These are phyloP conservation scores for Borovskyia barvae DNA, from an alignment of 208 protist genomes.

Conservation along the genomic window DNA sequence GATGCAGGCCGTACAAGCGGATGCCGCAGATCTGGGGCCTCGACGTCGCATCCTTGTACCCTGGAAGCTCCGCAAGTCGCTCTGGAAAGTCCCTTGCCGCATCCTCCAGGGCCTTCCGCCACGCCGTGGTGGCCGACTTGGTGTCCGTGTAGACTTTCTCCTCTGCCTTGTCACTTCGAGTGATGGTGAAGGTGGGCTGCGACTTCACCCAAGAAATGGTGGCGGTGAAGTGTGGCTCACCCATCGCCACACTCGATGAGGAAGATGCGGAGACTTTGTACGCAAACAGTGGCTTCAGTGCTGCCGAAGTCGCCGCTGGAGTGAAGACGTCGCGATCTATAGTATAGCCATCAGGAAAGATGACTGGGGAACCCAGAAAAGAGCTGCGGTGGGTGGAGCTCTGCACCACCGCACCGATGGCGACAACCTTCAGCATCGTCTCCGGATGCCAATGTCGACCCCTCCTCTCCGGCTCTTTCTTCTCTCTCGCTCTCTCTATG, in stretches of 20 bases:
- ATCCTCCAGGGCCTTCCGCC: conserved; percentile 49
- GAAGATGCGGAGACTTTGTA: conserved; percentile 1
- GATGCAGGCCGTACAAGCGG: conserved; percentile 37
- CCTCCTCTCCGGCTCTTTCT: neutral
- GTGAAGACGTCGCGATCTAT: conserved; percentile 59
- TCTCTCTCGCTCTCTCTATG: neutral
- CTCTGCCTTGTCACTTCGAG: conserved; percentile 59
- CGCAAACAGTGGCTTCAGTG: neutral
- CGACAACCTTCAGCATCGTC: conserved; percentile 50
- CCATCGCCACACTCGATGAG: neutral
- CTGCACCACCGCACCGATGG: conserved; percentile 40
- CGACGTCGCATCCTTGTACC: conserved; percentile 5
- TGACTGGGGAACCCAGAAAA: conserved; percentile 22
- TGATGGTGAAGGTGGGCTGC: conserved; percentile 43
- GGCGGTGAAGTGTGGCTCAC: conserved; percentile 39
- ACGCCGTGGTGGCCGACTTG: conserved; percentile 31
- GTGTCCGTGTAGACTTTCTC: conserved; percentile 31
- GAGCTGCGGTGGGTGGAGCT: conserved; percentile 20
- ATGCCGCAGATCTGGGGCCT: conserved; percentile 23
- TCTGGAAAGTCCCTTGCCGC: conserved; percentile 55
- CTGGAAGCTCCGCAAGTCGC: neutral
- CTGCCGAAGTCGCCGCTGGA: neutral
- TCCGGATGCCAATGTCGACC: too few species aligned
- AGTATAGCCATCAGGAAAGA: conserved; percentile 53
- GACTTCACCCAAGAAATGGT: conserved; percentile 20